A percentile compares a stretch with the other conserved stretches of the same genome.
Evolutionary conservation across 805 yeast genomes (phyloP).

Genomic region (Candida hungchunana): DNA sequence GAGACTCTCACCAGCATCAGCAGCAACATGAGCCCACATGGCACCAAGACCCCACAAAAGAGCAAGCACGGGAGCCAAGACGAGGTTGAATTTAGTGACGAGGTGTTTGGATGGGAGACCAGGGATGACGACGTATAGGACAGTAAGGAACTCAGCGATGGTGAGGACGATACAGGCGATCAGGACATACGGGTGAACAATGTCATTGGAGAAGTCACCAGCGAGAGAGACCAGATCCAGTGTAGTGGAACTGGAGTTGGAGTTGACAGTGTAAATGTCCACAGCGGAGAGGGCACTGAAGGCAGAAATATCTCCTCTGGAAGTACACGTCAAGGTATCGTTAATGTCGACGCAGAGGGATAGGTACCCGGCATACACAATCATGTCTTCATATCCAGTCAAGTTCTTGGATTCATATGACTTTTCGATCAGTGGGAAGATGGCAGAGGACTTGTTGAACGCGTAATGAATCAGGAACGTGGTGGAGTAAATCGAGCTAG

Average conservation of each 20-base stretch:
- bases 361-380: conserved; percentile 50
- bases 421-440: conserved; percentile 36
- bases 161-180: conserved; percentile 44
- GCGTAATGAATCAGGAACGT: conserved; percentile 45
- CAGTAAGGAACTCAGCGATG: conserved; percentile 35
- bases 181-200: conserved; percentile 52
- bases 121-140: conserved; percentile 45
- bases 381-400: conserved; percentile 36
- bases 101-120: conserved; percentile 39
- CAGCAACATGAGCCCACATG: conserved; percentile 59
- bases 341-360: conserved; percentile 48
- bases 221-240: conserved; percentile 48
- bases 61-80: conserved; percentile 33
- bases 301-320: conserved; percentile 27
- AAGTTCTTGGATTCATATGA: conserved; percentile 32
- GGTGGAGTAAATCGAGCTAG: conserved; percentile 39
- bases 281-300: conserved; percentile 30
- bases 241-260: conserved; percentile 30
- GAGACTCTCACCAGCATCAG: conserved; percentile 38
- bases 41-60: conserved; percentile 63
- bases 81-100: conserved; percentile 27
- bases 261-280: conserved; percentile 29
- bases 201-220: conserved; percentile 36
- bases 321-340: conserved; percentile 34
- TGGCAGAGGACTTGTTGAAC: conserved; percentile 43